Conservation (phyloP, 495 filamentous ascomycete genomes). For the Aspergillus kassunensis region DNA sequence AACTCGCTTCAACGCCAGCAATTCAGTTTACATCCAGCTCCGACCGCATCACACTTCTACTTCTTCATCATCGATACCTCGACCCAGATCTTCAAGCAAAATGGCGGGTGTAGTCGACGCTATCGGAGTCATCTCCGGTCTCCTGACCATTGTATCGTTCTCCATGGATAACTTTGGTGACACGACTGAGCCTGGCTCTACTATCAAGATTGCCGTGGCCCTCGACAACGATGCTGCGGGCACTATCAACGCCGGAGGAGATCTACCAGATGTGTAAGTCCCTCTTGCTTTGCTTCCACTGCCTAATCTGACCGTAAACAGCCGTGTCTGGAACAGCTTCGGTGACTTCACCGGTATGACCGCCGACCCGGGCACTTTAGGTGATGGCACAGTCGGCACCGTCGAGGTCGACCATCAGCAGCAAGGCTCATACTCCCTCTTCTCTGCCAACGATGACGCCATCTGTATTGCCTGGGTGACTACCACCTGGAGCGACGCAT, state of each 20-base stretch:
- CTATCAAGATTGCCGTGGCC: constrained; percentile 12
- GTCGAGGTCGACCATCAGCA: constrained; percentile 11
- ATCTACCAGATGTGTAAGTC: constrained; percentile 14
- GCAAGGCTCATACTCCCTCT: constrained; percentile 14
- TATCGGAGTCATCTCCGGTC: constrained; percentile 14
- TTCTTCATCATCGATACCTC: no score
- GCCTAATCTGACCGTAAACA: background rate
- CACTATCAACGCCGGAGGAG: constrained; percentile 9
- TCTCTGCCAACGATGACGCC: constrained; percentile 15
- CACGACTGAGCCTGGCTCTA: constrained; percentile 1
- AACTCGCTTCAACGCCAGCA: no score
- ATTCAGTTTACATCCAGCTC: no score
- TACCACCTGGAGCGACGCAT: constrained; percentile 11
- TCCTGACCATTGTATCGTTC: constrained; percentile 11
- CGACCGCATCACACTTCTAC: no score
- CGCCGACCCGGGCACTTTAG: constrained; percentile 7
- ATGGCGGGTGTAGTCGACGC: constrained; percentile 6
- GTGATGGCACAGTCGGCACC: constrained; percentile 3
- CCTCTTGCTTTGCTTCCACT: background rate
- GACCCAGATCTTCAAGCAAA: background rate
- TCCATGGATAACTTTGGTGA: constrained; percentile 3
- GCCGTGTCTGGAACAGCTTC: constrained; percentile 15
- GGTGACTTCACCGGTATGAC: constrained; percentile 7
- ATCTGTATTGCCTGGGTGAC: constrained; percentile 17
- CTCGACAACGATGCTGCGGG: background rate